These are phyloP conservation scores for Scorias spongiosa DNA, from an alignment of 2,329 filamentous ascomycete genomes.

Conservation along the genomic window DNA sequence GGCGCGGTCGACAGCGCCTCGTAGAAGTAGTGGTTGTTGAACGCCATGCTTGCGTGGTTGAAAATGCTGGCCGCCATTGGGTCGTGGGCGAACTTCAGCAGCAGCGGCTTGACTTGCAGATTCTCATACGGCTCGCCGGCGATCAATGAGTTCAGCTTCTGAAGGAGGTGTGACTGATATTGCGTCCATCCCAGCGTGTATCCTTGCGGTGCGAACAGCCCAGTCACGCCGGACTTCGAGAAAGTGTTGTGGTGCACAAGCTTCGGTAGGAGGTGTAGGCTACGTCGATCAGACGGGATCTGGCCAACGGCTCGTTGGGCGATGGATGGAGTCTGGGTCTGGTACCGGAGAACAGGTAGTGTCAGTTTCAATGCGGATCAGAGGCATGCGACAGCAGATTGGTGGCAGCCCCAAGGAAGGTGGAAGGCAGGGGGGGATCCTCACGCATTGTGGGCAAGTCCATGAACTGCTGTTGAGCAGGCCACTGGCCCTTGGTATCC, in stretches of 20 bases:
- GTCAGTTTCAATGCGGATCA: not conserved
- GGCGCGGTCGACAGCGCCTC: slow-evolving; percentile 18
- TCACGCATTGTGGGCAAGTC: slow-evolving; percentile 17
- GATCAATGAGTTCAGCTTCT: slow-evolving; percentile 61
- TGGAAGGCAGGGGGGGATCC: not conserved
- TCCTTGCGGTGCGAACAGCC: slow-evolving; percentile 52
- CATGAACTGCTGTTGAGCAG: slow-evolving; percentile 7
- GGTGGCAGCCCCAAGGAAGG: not conserved
- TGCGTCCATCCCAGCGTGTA: slow-evolving; percentile 68
- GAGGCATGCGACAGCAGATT: not conserved
- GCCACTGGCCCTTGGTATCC: slow-evolving; percentile 12
- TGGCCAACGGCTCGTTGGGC: not conserved
- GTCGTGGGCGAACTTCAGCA: slow-evolving; percentile 63
- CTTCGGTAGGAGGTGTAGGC: slow-evolving; percentile 31
- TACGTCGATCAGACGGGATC: slow-evolving; percentile 7
- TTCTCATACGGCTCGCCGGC: slow-evolving; percentile 54
- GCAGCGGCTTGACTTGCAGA: slow-evolving; percentile 48
- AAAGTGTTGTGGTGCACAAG: slow-evolving; percentile 33
- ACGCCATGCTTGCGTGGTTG: slow-evolving; percentile 92
- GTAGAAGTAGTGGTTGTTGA: slow-evolving; percentile 86
- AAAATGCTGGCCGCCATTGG: slow-evolving; percentile 65
- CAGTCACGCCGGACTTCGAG: slow-evolving; percentile 43
- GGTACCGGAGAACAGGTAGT: not conserved
- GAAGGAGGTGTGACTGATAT: slow-evolving; percentile 60
- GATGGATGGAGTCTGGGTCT: not conserved